Conservation (phyloP, 73 alveolate genomes). For the Blepharisma stoltei region DNA sequence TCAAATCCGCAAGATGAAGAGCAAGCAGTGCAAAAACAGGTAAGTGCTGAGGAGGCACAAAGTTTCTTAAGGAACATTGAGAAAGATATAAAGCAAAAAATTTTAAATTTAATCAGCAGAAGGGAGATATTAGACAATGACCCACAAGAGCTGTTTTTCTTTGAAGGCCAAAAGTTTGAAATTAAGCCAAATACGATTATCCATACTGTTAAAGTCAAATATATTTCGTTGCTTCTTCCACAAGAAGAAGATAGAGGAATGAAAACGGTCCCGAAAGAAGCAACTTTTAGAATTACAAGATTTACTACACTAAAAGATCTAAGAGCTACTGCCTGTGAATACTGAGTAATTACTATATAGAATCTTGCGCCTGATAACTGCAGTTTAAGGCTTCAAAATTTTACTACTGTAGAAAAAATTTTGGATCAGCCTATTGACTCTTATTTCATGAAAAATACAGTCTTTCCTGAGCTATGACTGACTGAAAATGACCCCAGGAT, state of each 20-base stretch:
- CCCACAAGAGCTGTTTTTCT: conserved; percentile 12
- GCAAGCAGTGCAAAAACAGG: background rate
- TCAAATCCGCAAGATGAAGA: background rate
- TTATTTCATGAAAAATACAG: background rate
- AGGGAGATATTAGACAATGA: background rate
- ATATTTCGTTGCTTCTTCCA: background rate
- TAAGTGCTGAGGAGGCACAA: background rate
- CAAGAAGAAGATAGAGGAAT: background rate
- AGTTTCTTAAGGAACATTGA: background rate
- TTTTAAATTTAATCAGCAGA: background rate
- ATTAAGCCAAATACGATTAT: background rate
- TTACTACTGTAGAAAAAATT: background rate
- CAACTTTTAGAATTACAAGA: background rate
- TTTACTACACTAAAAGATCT: background rate
- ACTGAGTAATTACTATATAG: conserved; percentile 8
- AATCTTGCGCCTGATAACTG: background rate
- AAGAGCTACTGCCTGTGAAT: background rate
- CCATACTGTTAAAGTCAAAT: conserved; percentile 19
- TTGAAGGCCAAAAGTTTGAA: conserved; percentile 22
- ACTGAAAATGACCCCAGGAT: background rate
- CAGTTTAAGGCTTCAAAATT: background rate
- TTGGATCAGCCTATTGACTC: background rate
- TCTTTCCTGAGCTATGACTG: conserved; percentile 22
- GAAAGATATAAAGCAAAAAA: background rate
- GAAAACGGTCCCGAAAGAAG: conserved; percentile 7